phyloP scores from a whole-genome alignment of 495 filamentous ascomycete species.

The Rhizodiscina lignyota region DNA sequence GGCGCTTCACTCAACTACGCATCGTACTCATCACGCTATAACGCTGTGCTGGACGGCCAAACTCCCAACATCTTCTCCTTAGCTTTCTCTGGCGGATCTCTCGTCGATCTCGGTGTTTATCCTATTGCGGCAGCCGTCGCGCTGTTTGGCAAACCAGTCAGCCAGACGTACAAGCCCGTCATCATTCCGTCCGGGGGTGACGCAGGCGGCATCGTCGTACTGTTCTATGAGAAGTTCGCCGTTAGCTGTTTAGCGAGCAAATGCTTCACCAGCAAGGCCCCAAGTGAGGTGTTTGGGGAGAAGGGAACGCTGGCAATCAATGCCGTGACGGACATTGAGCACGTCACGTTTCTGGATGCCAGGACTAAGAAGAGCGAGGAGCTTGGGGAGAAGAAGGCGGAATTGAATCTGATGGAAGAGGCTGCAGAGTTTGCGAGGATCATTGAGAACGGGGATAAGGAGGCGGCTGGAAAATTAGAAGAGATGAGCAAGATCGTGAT shows the following conservation, averaged over 20 bases:
- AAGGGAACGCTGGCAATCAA: constrained; percentile 19
- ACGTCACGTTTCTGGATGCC: constrained; percentile 14
- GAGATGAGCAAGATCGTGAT: constrained; percentile 15
- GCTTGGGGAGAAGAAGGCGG: constrained; percentile 14
- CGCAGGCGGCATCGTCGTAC: constrained; percentile 16
- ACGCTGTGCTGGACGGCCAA: constrained; percentile 14
- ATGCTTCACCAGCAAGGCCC: constrained; percentile 12
- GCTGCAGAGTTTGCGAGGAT: constrained; percentile 21
- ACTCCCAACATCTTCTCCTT: constrained; percentile 15
- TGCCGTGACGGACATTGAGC: constrained; percentile 20
- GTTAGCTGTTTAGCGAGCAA: constrained; percentile 17
- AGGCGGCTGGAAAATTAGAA: constrained; percentile 15
- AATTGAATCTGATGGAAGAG: constrained; percentile 23
- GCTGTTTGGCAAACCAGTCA: constrained; percentile 12
- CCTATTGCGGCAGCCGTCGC: constrained; percentile 14
- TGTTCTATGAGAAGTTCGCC: constrained; percentile 18
- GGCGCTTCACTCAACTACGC: constrained; percentile 19
- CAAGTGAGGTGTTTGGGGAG: constrained; percentile 19
- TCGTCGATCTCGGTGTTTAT: constrained; percentile 18
- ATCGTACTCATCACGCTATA: constrained; percentile 18
- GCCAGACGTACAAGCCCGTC: constrained; percentile 16
- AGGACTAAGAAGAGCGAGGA: constrained; percentile 15
- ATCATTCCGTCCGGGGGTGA: constrained; percentile 19
- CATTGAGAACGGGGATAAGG: constrained; percentile 16
- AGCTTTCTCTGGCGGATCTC: constrained; percentile 12